Evolutionary conservation across 2,329 filamentous ascomycete species (phyloP).

Genomic region (Amylocarpus encephaloides): DNA sequence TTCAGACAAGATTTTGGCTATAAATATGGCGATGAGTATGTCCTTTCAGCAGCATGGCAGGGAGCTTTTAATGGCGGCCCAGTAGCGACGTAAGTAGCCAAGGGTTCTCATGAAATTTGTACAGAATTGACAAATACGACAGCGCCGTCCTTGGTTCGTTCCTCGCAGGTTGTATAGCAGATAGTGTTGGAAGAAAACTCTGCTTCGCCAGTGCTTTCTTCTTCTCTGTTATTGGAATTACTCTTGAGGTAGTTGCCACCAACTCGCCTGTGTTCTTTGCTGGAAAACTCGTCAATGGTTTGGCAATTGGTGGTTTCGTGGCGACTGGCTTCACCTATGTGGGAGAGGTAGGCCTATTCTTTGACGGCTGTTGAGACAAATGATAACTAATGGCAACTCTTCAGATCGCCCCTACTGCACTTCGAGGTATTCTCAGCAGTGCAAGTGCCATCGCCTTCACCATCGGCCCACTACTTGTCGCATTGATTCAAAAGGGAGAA

Average conservation of each 20-base stretch:
- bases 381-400: background rate
- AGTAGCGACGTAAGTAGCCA: slow-evolving; percentile 32
- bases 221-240: slow-evolving; percentile 18
- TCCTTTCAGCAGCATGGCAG: slow-evolving; percentile 39
- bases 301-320: slow-evolving; percentile 40
- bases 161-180: slow-evolving; percentile 4
- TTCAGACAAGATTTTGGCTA: slow-evolving; percentile 40
- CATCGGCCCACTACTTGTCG: slow-evolving; percentile 30
- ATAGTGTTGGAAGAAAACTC: slow-evolving; percentile 10
- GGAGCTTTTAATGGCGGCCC: slow-evolving; percentile 39
- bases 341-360: slow-evolving; percentile 34
- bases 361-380: no score
- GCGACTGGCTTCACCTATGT: slow-evolving; percentile 42
- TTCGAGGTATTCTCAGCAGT: slow-evolving; percentile 28
- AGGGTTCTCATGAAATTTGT: background rate
- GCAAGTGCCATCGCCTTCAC: slow-evolving; percentile 30
- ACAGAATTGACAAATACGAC: background rate
- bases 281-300: slow-evolving; percentile 39
- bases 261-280: slow-evolving; percentile 38
- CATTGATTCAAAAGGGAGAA: slow-evolving; percentile 32
- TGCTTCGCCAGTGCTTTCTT: background rate
- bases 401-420: slow-evolving; percentile 20
- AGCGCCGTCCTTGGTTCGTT: slow-evolving; percentile 2
- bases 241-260: slow-evolving; percentile 29
- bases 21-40: slow-evolving; percentile 33